Conservation (phyloP, 139 green algal species). For the Chlorella sp. region DNA sequence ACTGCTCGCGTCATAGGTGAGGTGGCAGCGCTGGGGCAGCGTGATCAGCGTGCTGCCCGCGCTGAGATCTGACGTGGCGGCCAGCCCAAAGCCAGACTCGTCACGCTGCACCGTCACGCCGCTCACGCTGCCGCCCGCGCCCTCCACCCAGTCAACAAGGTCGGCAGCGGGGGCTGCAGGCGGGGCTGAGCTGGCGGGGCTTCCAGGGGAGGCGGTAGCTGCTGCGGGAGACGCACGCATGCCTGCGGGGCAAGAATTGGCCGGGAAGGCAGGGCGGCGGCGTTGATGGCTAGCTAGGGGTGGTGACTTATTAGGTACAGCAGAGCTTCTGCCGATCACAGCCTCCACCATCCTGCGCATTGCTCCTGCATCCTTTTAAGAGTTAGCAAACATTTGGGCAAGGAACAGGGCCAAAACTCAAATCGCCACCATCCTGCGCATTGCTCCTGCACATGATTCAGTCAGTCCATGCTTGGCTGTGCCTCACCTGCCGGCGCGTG, state of each 20-base stretch:
- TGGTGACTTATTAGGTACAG: no score
- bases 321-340: no score
- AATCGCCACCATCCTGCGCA: no score
- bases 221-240: neutral
- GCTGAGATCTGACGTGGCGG: neutral
- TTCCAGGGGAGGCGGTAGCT: neutral
- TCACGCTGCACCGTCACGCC: neutral
- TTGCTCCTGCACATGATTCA: neutral
- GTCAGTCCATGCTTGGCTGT: no score
- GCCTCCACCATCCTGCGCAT: no score
- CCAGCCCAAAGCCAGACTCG: slow-evolving; percentile 16
- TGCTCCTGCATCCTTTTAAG: no score
- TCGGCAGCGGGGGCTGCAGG: neutral
- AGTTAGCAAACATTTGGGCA: no score
- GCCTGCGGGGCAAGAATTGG: neutral
- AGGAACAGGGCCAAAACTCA: no score
- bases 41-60: slow-evolving; percentile 13
- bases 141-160: slow-evolving; percentile 22
- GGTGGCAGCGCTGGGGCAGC: slow-evolving; percentile 56
- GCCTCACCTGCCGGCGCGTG: neutral
- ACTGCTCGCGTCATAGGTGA: slow-evolving; percentile 67
- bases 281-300: neutral
- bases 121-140: neutral
- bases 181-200: neutral
- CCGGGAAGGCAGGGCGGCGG: neutral